Evolutionary conservation across 179 eudicot genomes (phyloP), one percentile per base, ranked within the genome.

Genomic region (Silene noctiflora): DNA sequence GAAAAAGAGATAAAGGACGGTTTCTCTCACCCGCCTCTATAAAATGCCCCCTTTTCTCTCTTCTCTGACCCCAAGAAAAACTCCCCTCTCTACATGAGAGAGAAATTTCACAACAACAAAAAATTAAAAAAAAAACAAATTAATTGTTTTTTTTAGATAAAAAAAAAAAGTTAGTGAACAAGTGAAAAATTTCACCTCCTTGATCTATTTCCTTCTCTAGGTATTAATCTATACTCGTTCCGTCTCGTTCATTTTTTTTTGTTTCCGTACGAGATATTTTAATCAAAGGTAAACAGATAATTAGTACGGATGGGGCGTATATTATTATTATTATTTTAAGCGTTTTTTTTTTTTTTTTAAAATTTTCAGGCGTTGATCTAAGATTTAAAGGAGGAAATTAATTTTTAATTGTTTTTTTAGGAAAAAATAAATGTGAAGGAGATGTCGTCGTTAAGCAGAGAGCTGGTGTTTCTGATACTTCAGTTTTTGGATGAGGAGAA

Each of bases 401-500:
- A 58, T 59, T 59, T 20, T 58, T 42, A 8, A 35, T 8, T 11
- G 3, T 68, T 10, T 35, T 19, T n/a, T 9, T 53, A 53, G 59
- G 59, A 3, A 17, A 51, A 21, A 9, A 3, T 68, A 35, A 4
- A 66, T 66, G 44, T 29, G 27, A 69, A 11, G 42, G 65, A 80
- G 78, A 85, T 85, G 88, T 75, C 88, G 77, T 83, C 86, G 27
- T 67, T 85, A 21, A 85, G 84, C 79, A 85, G 88, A 75, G 88
- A 85, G 77, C 86, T 85, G 4, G 88, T 83, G 65, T 85, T 85
- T 42, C 79, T 85, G 33, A 85, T 85, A 83, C 88, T 85, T 74
- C 88, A 85, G 82, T 85, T 83, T 80, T 81, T 85, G 7, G 88
- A 85, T 42, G 86, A 85, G 81, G 86, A 85, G 82, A 85, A 85